phyloP scores from a whole-genome alignment of 2,329 filamentous ascomycete genomes.

The Colletotrichum liriopes region DNA sequence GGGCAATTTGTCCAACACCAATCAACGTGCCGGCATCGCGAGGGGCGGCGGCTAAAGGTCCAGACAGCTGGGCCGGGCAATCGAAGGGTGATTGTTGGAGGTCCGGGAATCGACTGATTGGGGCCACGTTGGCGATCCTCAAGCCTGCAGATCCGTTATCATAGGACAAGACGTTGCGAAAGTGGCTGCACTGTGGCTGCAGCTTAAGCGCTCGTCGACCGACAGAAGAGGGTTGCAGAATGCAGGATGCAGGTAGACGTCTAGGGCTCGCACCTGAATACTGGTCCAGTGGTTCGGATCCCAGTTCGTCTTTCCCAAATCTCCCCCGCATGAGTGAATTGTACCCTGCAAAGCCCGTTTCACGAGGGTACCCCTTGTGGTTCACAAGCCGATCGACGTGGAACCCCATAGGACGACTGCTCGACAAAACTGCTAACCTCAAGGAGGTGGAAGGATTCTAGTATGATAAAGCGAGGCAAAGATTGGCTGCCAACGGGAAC shows the following conservation, averaged over 20 bases:
- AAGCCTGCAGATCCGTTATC: slow-evolving; percentile 3
- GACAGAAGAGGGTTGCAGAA: slow-evolving; percentile 19
- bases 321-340: slow-evolving; percentile 22
- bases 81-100: slow-evolving; percentile 31
- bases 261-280: background rate
- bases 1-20: slow-evolving; percentile 13
- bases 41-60: slow-evolving; percentile 27
- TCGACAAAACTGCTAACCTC: background rate
- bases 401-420: background rate
- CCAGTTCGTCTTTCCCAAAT: slow-evolving; percentile 19
- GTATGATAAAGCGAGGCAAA: slow-evolving; percentile 13
- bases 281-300: slow-evolving; percentile 9
- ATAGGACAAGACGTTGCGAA: background rate
- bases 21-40: slow-evolving; percentile 16
- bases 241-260: slow-evolving; percentile 12
- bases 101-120: slow-evolving; percentile 22
- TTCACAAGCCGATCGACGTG: slow-evolving; percentile 23
- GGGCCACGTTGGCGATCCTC: slow-evolving; percentile 41
- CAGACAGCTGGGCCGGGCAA: slow-evolving; percentile 17
- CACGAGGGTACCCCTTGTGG: slow-evolving; percentile 23
- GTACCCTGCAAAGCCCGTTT: slow-evolving; percentile 32
- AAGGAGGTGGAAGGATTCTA: slow-evolving; percentile 3
- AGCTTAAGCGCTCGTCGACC: slow-evolving; percentile 32
- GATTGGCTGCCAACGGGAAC: slow-evolving; percentile 11
- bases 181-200: slow-evolving; percentile 18